Percentiles rank a stretch among this genome's conserved stretches.
Evolutionary conservation across 805 yeast genomes (phyloP).

Genomic region (Cyberlindnera veronae): DNA sequence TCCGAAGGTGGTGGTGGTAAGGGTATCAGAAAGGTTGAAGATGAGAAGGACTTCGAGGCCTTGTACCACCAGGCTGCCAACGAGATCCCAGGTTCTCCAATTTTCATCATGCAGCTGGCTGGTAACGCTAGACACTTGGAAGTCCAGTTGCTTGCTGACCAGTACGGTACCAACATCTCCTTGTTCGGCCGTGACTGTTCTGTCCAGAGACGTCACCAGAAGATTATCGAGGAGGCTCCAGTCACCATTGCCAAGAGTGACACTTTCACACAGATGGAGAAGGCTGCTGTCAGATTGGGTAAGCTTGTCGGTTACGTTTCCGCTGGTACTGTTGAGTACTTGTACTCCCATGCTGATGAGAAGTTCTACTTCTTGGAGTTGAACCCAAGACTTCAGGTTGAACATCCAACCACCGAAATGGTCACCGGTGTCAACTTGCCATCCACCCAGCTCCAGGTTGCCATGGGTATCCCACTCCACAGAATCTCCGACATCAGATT

Average conservation of each 20-base stretch:
- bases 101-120: constrained; percentile 95
- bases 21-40: constrained; percentile 95
- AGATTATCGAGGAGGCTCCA: constrained; percentile 98
- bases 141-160: constrained; percentile 96
- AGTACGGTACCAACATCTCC: constrained; percentile 96
- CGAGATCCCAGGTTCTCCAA: constrained; percentile 99
- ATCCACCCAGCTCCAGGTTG: constrained; percentile 97
- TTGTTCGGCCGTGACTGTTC: constrained; percentile 99
- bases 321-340: constrained; percentile 98
- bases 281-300: constrained; percentile 97
- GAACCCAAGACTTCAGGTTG: constrained; percentile 98
- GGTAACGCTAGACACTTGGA: constrained; percentile 98
- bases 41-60: constrained; percentile 70
- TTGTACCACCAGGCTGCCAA: constrained; percentile 91
- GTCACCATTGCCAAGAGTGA: constrained; percentile 88
- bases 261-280: constrained; percentile 89
- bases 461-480: constrained; percentile 99
- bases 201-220: constrained; percentile 99
- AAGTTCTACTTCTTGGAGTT: constrained; percentile 94
- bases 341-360: constrained; percentile 90
- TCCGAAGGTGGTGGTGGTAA: constrained; percentile 99
- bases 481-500: constrained; percentile 90
- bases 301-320: constrained; percentile 96
- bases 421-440: constrained; percentile 98
- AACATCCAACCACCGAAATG: constrained; percentile 99